Conservation (phyloP, 140 eudicot species). For the Erigeron philadelphicus region DNA sequence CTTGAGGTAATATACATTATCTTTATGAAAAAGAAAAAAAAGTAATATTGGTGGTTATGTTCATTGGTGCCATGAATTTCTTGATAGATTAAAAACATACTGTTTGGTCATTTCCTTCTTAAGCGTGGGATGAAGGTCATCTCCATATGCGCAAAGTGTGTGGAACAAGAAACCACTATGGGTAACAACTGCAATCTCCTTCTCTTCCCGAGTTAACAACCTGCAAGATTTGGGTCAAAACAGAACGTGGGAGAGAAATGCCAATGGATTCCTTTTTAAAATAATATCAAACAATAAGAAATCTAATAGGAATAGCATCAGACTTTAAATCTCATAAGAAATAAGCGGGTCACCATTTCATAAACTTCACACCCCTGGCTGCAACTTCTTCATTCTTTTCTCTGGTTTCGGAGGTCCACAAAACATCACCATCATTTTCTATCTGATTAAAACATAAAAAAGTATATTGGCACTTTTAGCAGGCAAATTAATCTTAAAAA, state of each 20-base stretch:
- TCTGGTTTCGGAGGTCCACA: conserved; percentile 67
- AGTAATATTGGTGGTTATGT: background rate
- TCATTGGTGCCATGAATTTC: background rate
- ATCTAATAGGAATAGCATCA: background rate
- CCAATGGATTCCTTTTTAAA: conserved; percentile 3
- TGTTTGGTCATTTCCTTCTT: conserved; percentile 64
- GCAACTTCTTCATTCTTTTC: conserved; percentile 75
- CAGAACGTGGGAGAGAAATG: conserved; percentile 1
- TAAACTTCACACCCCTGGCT: conserved; percentile 65
- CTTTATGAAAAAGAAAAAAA: background rate
- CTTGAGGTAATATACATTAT: background rate
- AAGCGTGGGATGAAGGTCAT: conserved; percentile 69
- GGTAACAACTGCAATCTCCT: conserved; percentile 85
- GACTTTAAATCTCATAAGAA: background rate
- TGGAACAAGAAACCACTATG: conserved; percentile 79
- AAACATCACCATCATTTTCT: conserved; percentile 65
- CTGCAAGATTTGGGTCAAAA: conserved; percentile 29
- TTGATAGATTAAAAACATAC: conserved; percentile 45
- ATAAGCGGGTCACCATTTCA: conserved; percentile 51
- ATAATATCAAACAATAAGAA: background rate
- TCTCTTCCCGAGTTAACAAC: conserved; percentile 80
- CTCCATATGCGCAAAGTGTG: conserved; percentile 61
- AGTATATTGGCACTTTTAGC: conserved; percentile 11
- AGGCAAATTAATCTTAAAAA: conserved; percentile 8
- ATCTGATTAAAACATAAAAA: conserved; percentile 45